Evolutionary conservation across 2,329 filamentous ascomycete species (phyloP).

Genomic region (Fusarium pininemorale): DNA sequence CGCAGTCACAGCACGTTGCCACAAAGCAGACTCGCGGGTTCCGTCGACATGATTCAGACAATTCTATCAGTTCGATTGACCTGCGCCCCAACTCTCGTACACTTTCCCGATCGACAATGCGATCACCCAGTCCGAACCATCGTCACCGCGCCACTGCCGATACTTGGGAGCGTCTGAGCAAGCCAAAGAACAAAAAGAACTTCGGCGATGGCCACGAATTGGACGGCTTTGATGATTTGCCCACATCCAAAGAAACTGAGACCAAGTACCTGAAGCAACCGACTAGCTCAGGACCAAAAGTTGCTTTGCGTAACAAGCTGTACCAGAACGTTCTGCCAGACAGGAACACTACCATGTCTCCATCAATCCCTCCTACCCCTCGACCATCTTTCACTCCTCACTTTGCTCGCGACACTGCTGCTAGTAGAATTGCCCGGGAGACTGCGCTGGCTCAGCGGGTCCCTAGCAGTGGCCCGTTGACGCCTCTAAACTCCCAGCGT

Average conservation of each 20-base stretch:
- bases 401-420: slow-evolving; percentile 72
- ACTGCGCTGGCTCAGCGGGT: slow-evolving; percentile 68
- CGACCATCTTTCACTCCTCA: slow-evolving; percentile 64
- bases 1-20: slow-evolving; percentile 80
- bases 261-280: slow-evolving; percentile 86
- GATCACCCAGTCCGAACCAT: slow-evolving; percentile 67
- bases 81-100: slow-evolving; percentile 65
- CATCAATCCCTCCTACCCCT: slow-evolving; percentile 64
- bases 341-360: slow-evolving; percentile 62
- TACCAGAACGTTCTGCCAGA: slow-evolving; percentile 66
- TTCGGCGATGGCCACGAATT: slow-evolving; percentile 95
- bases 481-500: slow-evolving; percentile 64
- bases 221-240: slow-evolving; percentile 92
- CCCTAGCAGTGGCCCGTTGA: slow-evolving; percentile 62
- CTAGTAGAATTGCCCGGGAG: slow-evolving; percentile 72
- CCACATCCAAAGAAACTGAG: slow-evolving; percentile 84
- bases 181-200: slow-evolving; percentile 64
- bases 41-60: slow-evolving; percentile 85
- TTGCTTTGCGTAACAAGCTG: slow-evolving; percentile 64
- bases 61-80: slow-evolving; percentile 66
- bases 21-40: slow-evolving; percentile 76
- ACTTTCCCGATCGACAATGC: slow-evolving; percentile 65
- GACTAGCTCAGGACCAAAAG: slow-evolving; percentile 73
- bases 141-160: slow-evolving; percentile 58
- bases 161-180: slow-evolving; percentile 74